phyloP scores from a whole-genome alignment of 192 early-diverging fungal genomes.

The Coemansia sp. region DNA sequence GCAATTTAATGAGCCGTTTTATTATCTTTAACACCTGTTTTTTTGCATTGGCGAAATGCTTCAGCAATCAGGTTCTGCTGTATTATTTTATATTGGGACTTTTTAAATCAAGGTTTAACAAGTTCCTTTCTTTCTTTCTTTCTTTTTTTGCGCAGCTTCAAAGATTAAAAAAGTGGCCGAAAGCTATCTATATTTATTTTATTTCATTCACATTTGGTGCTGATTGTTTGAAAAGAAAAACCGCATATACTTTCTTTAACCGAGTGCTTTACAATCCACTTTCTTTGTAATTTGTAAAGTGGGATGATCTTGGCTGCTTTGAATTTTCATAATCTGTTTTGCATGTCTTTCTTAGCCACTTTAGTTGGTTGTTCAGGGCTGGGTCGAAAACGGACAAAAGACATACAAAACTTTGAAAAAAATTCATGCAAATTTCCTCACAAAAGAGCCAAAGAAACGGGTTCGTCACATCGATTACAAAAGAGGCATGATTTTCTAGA shows the following conservation, averaged over 20 bases:
- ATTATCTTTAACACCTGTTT: too few relatives aligned
- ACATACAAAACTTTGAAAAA: not conserved
- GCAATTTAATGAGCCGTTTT: too few relatives aligned
- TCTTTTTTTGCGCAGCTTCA: too few relatives aligned
- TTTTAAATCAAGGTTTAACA: too few relatives aligned
- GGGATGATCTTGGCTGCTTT: slow-evolving; percentile 8
- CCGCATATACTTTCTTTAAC: not conserved
- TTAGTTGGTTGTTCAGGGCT: not conserved
- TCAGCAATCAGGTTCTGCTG: too few relatives aligned
- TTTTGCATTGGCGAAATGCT: too few relatives aligned
- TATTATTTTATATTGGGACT: too few relatives aligned
- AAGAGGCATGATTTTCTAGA: not conserved
- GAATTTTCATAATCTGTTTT: not conserved
- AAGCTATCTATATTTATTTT: too few relatives aligned
- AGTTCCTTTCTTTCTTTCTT: too few relatives aligned
- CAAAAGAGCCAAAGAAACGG: not conserved
- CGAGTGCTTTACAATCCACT: not conserved
- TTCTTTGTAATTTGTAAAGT: slow-evolving; percentile 3
- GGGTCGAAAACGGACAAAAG: not conserved
- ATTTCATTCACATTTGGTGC: not conserved
- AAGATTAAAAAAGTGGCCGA: too few relatives aligned
- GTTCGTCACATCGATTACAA: not conserved
- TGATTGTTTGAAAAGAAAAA: not conserved
- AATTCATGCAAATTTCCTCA: not conserved
- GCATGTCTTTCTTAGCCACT: not conserved